Evolutionary conservation across 139 green algal genomes (phyloP), one percentile per base, ranked within the genome.

Genomic region (Chlorella sp.): DNA sequence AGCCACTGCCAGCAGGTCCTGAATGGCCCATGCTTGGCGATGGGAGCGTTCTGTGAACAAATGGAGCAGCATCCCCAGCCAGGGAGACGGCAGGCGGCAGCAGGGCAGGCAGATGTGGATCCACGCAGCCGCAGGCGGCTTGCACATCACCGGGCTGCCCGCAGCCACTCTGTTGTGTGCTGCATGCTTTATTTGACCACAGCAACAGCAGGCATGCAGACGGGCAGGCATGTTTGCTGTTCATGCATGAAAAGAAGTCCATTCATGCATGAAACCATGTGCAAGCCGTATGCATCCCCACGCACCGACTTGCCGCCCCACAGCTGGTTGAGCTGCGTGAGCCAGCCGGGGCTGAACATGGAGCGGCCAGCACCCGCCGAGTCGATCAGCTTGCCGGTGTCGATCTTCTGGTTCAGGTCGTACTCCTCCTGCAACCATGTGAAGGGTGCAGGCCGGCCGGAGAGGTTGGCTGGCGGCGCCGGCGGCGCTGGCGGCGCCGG

Each of bases 241-340:
- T n/a, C n/a, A n/a, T n/a, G n/a, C n/a, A n/a, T n/a, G n/a, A n/a
- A n/a, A n/a, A n/a, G n/a, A n/a, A n/a, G n/a, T n/a, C n/a, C n/a
- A n/a, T n/a, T n/a, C n/a, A n/a, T n/a, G n/a, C n/a, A n/a, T n/a
- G n/a, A n/a, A n/a, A n/a, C n/a, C n/a, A n/a, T n/a, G n/a, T n/a
- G n/a, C n/a, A n/a, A n/a, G 2, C 60, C 28, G 36, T 28, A 28
- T 21, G 23, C 23, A n/a, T 18, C 12, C 65, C 64, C 28, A 39
- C 83, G 68, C 70, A 97, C 94, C 51, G 92, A 94, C 80, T 96
- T 97, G 73, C 95, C 95, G 63, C 92, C 93, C 95, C 95, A 98
- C 13, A 98, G 86, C 64, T 95, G 88, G 81, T 95, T 95, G 1
- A 98, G 90, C 90, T 98, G 92, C 21, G 95, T 98, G 36, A 98